Evolutionary conservation across 83 land plant genomes (phyloP), one percentile per base, ranked within the genome.

Genomic region (Thuja plicata): DNA sequence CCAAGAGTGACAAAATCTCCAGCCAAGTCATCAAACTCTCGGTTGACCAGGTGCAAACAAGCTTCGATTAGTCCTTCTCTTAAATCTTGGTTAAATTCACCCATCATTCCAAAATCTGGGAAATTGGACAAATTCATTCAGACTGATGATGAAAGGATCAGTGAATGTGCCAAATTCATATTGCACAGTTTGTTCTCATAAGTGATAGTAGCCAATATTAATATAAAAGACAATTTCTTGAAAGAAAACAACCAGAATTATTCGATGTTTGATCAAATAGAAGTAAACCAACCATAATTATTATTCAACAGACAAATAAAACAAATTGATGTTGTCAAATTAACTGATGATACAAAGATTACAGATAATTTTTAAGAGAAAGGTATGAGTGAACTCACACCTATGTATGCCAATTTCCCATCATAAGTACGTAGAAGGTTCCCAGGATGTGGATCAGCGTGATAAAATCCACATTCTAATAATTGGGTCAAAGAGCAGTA

Each of bases 31-130:
- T 97, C 96, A 92, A 95, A 98, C 87, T 98, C 99, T 77, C 96
- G 95, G 87, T 97, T 98, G 45, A 98, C 96, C 85, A 98, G 99
- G 90, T 98, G 99, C 87, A 98, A 92, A 90, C 99, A 96, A 81
- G 99, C 99, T 92, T 96, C 97, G 91, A 98, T 90, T 81, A 98
- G 91, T 86, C 97, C 97, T 83, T 97, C 98, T 84, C 98, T 92
- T 40, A 95, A 89, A 86, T 98, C 95, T 92, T 95, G 92, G 89
- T 93, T 93, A 84, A 98, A 95, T 85, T 97, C 99, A 74, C 99
- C 99, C 99, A 98, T 98, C 99, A 98, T 98, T 60, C 99, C 99
- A 94, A 98, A 98, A 92, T 98, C 99, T 98, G 94, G 79, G 52
- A 82, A 90, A 70, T 15, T 88, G 89, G 45, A 85, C 55, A 88